phyloP scores from a whole-genome alignment of 2,329 filamentous ascomycete species.

The Elsinoe perseae region DNA sequence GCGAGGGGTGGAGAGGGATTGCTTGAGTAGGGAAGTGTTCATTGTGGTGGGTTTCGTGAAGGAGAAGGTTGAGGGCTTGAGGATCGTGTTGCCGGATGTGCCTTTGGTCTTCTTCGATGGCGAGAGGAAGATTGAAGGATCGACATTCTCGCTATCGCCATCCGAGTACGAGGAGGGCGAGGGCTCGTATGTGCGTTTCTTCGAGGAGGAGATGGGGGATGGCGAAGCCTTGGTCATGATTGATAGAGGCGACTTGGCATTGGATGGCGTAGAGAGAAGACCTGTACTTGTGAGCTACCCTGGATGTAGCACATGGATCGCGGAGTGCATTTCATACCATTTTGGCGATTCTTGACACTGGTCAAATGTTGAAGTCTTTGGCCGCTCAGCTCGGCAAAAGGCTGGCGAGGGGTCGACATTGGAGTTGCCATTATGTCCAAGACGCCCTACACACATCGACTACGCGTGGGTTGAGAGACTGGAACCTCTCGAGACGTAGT shows the following conservation, averaged over 20 bases:
- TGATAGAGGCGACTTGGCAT: slow-evolving; percentile 25
- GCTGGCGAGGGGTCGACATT: slow-evolving; percentile 48
- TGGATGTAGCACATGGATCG: slow-evolving; percentile 9
- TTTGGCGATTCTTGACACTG: slow-evolving; percentile 70
- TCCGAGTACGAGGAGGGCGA: slow-evolving; percentile 39
- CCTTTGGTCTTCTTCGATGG: slow-evolving; percentile 48
- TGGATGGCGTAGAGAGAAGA: slow-evolving; percentile 19
- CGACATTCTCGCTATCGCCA: slow-evolving; percentile 51
- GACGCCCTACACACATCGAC: slow-evolving; percentile 3
- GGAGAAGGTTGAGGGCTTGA: slow-evolving; percentile 37
- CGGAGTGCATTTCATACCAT: slow-evolving; percentile 37
- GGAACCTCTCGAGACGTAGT: not conserved
- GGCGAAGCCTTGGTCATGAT: slow-evolving; percentile 22
- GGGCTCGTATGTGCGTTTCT: slow-evolving; percentile 41
- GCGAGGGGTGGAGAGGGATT: slow-evolving; percentile 31
- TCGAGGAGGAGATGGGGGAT: slow-evolving; percentile 28
- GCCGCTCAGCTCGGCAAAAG: slow-evolving; percentile 65
- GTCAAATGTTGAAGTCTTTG: slow-evolving; percentile 63
- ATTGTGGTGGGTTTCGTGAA: slow-evolving; percentile 26
- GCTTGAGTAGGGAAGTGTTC: slow-evolving; percentile 24
- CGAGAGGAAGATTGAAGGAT: slow-evolving; percentile 45
- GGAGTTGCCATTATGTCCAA: slow-evolving; percentile 25
- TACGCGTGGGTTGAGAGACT: not conserved
- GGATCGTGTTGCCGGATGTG: slow-evolving; percentile 26
- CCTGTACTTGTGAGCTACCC: slow-evolving; percentile 16